phyloP scores from a whole-genome alignment of 2,329 filamentous ascomycete genomes.

The Pseudogymnoascus sp. region DNA sequence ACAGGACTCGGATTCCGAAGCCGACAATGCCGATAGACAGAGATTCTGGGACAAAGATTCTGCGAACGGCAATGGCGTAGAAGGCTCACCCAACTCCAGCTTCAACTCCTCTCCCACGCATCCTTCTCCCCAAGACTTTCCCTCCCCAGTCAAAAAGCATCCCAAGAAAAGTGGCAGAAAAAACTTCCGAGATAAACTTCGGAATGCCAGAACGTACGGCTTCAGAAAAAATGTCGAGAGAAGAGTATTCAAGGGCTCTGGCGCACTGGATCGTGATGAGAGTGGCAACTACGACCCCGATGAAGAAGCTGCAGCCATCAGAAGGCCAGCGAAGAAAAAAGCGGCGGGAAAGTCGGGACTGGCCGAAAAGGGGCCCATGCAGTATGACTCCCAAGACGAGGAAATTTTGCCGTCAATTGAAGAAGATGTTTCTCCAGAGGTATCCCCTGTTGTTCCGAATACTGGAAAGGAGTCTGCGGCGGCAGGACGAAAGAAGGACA shows the following conservation, averaged over 20 bases:
- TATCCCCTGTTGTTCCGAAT: background rate
- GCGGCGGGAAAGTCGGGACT: background rate
- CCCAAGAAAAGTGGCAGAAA: background rate
- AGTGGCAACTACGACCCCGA: conserved; percentile 8
- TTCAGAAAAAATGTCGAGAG: conserved; percentile 3
- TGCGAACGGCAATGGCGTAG: background rate
- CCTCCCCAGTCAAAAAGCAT: background rate
- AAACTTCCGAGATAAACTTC: background rate
- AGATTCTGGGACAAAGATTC: background rate
- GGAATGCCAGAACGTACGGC: background rate
- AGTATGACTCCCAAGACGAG: background rate
- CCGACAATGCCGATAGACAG: background rate
- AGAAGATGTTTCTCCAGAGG: background rate
- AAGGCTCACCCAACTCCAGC: background rate
- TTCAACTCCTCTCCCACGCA: background rate
- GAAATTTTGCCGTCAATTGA: background rate
- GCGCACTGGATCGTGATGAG: background rate
- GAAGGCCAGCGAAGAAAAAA: background rate
- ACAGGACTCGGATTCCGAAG: background rate
- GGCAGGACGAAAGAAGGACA: background rate
- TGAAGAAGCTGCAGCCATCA: background rate
- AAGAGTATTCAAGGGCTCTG: background rate
- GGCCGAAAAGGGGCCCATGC: background rate
- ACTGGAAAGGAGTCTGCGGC: background rate
- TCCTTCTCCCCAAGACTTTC: background rate